Conservation (phyloP, 345 rosid genomes). For the Populus euphratica region DNA sequence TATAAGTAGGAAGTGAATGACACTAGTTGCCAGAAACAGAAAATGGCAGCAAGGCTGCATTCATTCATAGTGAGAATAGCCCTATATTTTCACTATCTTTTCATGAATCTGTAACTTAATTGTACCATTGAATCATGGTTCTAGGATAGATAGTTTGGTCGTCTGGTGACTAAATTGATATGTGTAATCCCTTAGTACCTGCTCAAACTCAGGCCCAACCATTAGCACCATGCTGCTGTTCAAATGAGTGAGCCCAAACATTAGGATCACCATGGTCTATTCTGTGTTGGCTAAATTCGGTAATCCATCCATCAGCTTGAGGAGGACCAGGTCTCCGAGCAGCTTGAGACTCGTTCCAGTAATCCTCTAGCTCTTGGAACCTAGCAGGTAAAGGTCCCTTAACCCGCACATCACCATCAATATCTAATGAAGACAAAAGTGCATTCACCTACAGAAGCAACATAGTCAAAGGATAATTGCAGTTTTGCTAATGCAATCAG, state of each 20-base stretch:
- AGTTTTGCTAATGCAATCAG: background rate
- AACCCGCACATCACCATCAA: conserved; percentile 62
- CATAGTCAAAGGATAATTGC: background rate
- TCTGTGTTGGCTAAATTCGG: conserved; percentile 67
- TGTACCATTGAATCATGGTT: too few species aligned
- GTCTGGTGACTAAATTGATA: too few species aligned
- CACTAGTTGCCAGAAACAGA: background rate
- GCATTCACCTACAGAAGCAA: conserved; percentile 70
- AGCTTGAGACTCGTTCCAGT: conserved; percentile 98
- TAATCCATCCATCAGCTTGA: conserved; percentile 71
- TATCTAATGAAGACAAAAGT: conserved; percentile 80
- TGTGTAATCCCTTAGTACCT: conserved; percentile 39
- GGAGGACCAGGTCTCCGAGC: conserved; percentile 51
- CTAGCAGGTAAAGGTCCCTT: conserved; percentile 77
- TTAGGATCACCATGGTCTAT: conserved; percentile 53
- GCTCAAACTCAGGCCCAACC: conserved; percentile 96
- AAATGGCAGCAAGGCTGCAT: background rate
- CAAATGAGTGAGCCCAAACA: conserved; percentile 86
- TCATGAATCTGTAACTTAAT: too few species aligned
- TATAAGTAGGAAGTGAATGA: background rate
- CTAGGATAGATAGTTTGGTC: too few species aligned
- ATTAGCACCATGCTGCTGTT: conserved; percentile 82
- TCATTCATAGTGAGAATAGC: background rate
- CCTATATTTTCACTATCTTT: background rate
- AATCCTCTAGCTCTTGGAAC: conserved; percentile 76